A percentile compares a stretch with the other conserved stretches of the same genome.
These are phyloP conservation scores for Cyclotella baltica DNA, from an alignment of 108 stramenopile species.

Conservation along the genomic window DNA sequence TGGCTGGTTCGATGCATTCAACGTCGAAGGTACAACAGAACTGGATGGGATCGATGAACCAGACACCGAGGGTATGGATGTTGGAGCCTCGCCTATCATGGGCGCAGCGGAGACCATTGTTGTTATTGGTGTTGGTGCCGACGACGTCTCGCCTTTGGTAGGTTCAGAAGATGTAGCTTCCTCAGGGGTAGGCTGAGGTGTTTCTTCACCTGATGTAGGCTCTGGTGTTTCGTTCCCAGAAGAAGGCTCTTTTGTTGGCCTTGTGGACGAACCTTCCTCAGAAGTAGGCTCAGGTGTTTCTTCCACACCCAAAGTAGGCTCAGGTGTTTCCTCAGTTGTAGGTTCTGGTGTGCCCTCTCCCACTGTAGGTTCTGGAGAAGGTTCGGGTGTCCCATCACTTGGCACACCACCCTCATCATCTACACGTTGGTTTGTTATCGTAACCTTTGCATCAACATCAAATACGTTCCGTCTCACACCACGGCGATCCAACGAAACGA, in stretches of 20 bases:
- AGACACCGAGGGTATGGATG: not conserved
- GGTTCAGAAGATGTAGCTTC: not conserved
- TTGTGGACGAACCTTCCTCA: too few relatives aligned
- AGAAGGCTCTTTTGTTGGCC: not conserved
- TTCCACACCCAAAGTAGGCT: not conserved
- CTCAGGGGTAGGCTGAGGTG: not conserved
- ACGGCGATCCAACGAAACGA: not conserved
- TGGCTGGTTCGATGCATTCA: not conserved
- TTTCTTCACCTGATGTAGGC: not conserved
- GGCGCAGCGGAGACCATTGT: too few relatives aligned
- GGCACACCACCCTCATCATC: not conserved
- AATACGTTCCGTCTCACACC: conserved; percentile 8
- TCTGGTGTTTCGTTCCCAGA: not conserved
- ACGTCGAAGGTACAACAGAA: too few relatives aligned
- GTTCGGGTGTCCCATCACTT: not conserved
- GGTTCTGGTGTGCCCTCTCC: not conserved
- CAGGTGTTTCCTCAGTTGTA: not conserved
- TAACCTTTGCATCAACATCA: conserved; percentile 12
- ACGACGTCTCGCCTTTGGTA: not conserved
- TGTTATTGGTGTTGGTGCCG: not conserved
- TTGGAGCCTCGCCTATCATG: too few relatives aligned
- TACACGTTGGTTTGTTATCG: not conserved
- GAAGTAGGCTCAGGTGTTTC: not conserved
- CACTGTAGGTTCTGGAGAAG: too few relatives aligned
- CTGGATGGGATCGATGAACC: not conserved